Base-by-base conservation (phyloP, 2,329 filamentous ascomycete genomes). In the Trichoderma simmonsii region DNA sequence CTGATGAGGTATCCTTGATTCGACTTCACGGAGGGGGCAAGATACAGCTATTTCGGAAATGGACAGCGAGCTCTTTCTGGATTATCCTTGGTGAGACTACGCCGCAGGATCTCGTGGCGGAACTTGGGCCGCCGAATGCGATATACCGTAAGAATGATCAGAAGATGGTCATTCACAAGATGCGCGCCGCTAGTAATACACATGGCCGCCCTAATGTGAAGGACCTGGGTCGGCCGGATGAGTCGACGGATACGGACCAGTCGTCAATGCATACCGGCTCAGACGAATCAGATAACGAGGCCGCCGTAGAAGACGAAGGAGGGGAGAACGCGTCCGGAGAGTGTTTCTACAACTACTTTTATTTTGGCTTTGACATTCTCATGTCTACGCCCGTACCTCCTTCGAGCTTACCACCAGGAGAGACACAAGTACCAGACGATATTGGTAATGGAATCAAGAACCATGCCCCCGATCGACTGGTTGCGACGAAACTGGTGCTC, bases 341-440 rank as follows among this genome's bases (percentile, higher is more conserved):
- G 79, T 94, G 91, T 75, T 99, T 98, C 80, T 98, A 96, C 82
- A 98, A 98, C 80, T 99, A 99, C 80, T 99, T 98, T 79, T 92
- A 95, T 75, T 91, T 97, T 74, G 96, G 96, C 2, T 97, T 99
- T 78, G 96, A 99, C 80, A 88, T 98, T 11, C 86, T 98, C 6
- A 88, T 99, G n/a, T 97, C 95, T 0, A 90, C 90, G 34, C 92
- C 93, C 0, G 89, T 89, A 0, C 79, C 86, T 6, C 85, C 91
- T 4, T 93, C 92, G 0, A 88, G 88, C 26, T 84, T 85, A 7
- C 90, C 92, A 0, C 92, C 14, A 83, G 75, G 73, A 14, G 73
- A 71, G 12, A 73, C 75, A 3, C 63, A 73, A 30, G 69, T 64
- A 1, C 73, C 76, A 9, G 77, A 76, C 26, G 77, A 75, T 3